Evolutionary conservation across 1,284 basidiomycete genomes (phyloP).

Genomic region (Malassezia psittaci): DNA sequence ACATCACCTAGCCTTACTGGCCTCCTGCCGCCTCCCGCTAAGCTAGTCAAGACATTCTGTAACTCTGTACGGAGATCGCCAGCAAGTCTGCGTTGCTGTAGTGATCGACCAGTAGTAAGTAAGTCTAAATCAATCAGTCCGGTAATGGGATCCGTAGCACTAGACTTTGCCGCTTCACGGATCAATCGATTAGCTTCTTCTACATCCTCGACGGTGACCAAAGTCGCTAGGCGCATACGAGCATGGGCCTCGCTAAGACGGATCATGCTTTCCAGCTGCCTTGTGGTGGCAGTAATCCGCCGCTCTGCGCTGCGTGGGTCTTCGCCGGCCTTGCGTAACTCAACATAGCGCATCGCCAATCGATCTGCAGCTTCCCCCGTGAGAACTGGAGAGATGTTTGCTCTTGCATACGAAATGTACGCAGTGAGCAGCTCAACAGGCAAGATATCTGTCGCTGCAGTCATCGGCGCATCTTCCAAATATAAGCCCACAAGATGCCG

Average conservation of each 20-base stretch:
- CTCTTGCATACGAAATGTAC: slow-evolving; percentile 85
- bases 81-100: slow-evolving; percentile 58
- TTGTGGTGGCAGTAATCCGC: slow-evolving; percentile 92
- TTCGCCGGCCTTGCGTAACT: slow-evolving; percentile 76
- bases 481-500: slow-evolving; percentile 88
- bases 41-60: slow-evolving; percentile 30
- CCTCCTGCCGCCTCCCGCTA: slow-evolving; percentile 23
- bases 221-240: slow-evolving; percentile 77
- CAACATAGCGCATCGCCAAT: slow-evolving; percentile 79
- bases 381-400: slow-evolving; percentile 78
- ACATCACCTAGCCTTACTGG: slow-evolving; percentile 38
- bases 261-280: slow-evolving; percentile 94
- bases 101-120: slow-evolving; percentile 82
- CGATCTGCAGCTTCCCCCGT: slow-evolving; percentile 74
- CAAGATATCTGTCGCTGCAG: slow-evolving; percentile 63
- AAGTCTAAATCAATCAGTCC: slow-evolving; percentile 93
- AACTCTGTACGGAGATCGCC: slow-evolving; percentile 41
- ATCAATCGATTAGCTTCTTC: slow-evolving; percentile 83
- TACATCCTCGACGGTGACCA: slow-evolving; percentile 77
- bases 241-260: slow-evolving; percentile 94
- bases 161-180: slow-evolving; percentile 83
- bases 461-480: slow-evolving; percentile 74
- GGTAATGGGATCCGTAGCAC: slow-evolving; percentile 67
- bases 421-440: slow-evolving; percentile 79
- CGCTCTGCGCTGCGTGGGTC: slow-evolving; percentile 69